These are phyloP conservation scores for Coffea canephora DNA, from an alignment of 257 asterid species.

Conservation along the genomic window DNA sequence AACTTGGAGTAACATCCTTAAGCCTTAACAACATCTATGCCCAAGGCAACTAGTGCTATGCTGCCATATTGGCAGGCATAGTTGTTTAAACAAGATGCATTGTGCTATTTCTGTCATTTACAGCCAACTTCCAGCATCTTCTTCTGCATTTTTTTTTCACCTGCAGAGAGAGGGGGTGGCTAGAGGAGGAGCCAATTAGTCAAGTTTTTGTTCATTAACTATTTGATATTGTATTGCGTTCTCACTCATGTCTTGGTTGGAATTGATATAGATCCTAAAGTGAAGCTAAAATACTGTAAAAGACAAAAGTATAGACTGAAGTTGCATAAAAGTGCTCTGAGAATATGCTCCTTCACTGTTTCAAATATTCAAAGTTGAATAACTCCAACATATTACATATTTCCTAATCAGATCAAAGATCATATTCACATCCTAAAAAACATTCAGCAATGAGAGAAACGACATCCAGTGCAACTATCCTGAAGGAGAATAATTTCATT, in stretches of 20 bases:
- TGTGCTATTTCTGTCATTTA: neutral
- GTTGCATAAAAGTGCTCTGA: neutral
- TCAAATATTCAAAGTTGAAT: neutral
- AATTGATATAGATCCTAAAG: neutral
- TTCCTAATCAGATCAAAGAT: neutral
- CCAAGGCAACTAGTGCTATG: neutral
- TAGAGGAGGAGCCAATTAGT: neutral
- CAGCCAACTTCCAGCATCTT: neutral
- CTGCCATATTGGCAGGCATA: neutral
- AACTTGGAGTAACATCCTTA: neutral
- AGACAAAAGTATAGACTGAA: neutral
- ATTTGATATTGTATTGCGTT: neutral
- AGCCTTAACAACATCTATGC: neutral
- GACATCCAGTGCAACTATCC: neutral
- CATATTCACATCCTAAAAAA: neutral
- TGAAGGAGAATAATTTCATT: neutral
- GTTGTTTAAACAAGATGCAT: neutral
- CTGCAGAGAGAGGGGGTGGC: too few species aligned
- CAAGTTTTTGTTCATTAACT: neutral
- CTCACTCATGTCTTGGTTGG: neutral
- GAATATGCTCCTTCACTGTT: neutral
- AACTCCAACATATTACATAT: neutral
- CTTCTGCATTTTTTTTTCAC: neutral
- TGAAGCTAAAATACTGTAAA: neutral
- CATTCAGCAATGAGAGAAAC: neutral